A percentile compares a stretch with the other conserved stretches of the same genome.
phyloP scores from a whole-genome alignment of 1,139 yeast genomes.

The Groenewaldozyma sp. region DNA sequence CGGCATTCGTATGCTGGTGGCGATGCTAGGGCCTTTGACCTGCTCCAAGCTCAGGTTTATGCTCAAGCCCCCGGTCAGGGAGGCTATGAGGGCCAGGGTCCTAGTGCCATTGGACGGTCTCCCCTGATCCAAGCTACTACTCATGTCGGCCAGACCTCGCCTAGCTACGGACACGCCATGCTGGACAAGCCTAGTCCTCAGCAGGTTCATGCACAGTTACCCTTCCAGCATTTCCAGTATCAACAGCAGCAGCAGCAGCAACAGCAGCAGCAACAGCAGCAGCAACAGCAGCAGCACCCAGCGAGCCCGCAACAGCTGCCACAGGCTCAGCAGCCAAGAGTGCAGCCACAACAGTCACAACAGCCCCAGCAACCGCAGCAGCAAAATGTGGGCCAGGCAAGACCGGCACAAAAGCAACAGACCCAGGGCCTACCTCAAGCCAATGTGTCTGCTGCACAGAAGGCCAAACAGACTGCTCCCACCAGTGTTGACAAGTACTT shows the following conservation, averaged over 20 bases:
- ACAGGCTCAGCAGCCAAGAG: constrained; percentile 5
- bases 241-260: constrained; percentile 7
- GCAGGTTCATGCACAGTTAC: too few species aligned
- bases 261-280: constrained; percentile 7
- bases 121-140: not conserved
- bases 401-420: not conserved
- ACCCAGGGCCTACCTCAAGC: not conserved
- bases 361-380: not conserved
- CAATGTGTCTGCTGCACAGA: not conserved
- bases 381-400: not conserved
- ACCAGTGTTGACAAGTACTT: constrained; percentile 18
- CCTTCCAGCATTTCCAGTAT: not conserved
- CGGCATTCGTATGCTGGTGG: constrained; percentile 23
- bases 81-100: not conserved
- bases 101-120: too few species aligned
- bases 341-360: too few species aligned
- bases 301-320: too few species aligned
- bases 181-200: not conserved
- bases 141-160: not conserved
- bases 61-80: not conserved
- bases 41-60: not conserved
- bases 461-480: constrained; percentile 1
- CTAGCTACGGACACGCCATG: constrained; percentile 3
- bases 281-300: constrained; percentile 8
- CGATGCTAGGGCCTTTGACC: not conserved